These are phyloP conservation scores for Dryas octopetala DNA, from an alignment of 306 rosid genomes.

Conservation along the genomic window DNA sequence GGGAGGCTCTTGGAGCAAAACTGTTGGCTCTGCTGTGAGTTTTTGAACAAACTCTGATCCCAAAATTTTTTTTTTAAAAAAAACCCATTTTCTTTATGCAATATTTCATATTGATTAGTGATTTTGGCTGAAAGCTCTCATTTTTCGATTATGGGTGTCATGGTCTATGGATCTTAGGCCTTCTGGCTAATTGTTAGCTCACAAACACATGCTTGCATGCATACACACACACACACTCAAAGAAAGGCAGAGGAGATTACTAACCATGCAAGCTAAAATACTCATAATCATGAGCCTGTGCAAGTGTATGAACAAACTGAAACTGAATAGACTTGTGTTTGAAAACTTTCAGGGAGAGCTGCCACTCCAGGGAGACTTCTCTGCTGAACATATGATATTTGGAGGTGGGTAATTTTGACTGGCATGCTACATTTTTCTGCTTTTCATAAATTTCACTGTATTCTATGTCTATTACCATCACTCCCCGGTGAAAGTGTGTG, in stretches of 20 bases:
- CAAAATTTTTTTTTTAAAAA: background rate
- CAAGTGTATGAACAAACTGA: conserved; percentile 16
- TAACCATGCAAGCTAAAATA: background rate
- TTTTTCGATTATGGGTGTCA: background rate
- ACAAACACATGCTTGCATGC: no score
- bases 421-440: background rate
- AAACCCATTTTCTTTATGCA: no score
- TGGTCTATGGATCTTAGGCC: background rate
- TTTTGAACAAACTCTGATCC: background rate
- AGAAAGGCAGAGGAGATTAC: no score
- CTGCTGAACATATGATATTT: conserved; percentile 97
- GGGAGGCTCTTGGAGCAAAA: conserved; percentile 96
- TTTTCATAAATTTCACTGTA: background rate
- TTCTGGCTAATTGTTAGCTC: background rate
- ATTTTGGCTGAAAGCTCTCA: background rate
- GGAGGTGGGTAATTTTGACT: conserved; percentile 62
- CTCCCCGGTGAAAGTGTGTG: background rate
- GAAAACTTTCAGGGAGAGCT: conserved; percentile 75
- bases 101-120: background rate
- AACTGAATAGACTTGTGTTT: conserved; percentile 23
- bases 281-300: background rate
- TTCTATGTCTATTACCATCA: background rate
- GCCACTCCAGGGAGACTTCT: conserved; percentile 95
- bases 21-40: conserved; percentile 86
- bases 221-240: no score